phyloP scores from a whole-genome alignment of 1,284 basidiomycete genomes.

The Malassezia yamatoensis region DNA sequence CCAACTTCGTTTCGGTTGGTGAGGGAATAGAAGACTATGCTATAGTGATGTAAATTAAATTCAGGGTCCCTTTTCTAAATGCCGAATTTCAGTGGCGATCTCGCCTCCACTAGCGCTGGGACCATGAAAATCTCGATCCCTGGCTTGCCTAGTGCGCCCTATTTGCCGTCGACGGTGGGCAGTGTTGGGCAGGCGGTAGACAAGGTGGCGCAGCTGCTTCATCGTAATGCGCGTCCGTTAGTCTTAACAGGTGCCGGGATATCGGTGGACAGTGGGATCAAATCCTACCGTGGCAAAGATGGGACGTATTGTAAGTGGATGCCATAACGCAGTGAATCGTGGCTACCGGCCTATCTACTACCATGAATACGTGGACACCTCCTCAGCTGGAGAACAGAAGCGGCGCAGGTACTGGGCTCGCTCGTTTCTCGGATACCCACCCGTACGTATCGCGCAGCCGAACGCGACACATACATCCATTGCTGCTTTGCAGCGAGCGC shows the following conservation, averaged over 20 bases:
- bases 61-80: background rate
- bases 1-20: conserved; percentile 43
- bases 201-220: conserved; percentile 25
- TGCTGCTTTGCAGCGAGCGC: conserved; percentile 37
- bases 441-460: conserved; percentile 35
- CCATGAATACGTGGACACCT: conserved; percentile 37
- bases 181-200: conserved; percentile 24
- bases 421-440: conserved; percentile 43
- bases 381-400: conserved; percentile 25
- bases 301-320: conserved; percentile 30
- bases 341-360: conserved; percentile 46
- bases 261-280: conserved; percentile 44
- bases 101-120: background rate
- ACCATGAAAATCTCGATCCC: conserved; percentile 44
- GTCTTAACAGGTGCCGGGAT: conserved; percentile 42
- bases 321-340: conserved; percentile 22
- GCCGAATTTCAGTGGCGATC: background rate
- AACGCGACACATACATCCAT: conserved; percentile 42
- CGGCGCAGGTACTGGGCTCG: conserved; percentile 44
- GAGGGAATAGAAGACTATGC: background rate
- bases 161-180: conserved; percentile 19
- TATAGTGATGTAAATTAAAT: background rate
- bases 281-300: conserved; percentile 42
- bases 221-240: conserved; percentile 21
- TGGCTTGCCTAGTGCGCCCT: conserved; percentile 27